Evolutionary conservation across 768 basidiomycete species (phyloP), one percentile per base, ranked within the genome.

Genomic region (Amanita thiersii): DNA sequence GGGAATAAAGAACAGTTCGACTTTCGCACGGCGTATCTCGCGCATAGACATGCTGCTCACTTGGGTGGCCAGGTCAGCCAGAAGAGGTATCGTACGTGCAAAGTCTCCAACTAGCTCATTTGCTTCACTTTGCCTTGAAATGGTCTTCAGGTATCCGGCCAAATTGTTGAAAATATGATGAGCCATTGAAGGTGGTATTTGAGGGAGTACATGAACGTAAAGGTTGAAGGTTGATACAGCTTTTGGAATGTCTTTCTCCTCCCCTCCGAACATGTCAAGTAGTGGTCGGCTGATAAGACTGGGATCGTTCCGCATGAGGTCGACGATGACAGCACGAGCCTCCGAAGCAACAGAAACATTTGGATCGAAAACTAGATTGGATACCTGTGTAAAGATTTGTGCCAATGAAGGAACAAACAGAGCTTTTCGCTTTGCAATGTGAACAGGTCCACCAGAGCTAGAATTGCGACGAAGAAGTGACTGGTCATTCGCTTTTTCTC

Each of bases 271-370:
- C 12, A 71, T 58, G 48, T 84, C 81, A 34, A 86, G 64, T 10
- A 77, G 58, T 14, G 81, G 74, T 7, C 83, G 72, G 9, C 73
- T 65, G 20, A 87, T 60, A n/a, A 86, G 62, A 11, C 67, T 66
- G 3, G 85, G 79, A 50, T 89, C 86, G 51, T 86, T 81, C 15
- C 84, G 72, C 75, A 87, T 79, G 35, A 81, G 57, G 45, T 84
- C 79, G 11, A 82, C 49, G 30, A 86, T 52, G 3, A 73, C 62
- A 19, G 66, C 66, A 31, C 77, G 71, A 15, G 85, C 77, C 2
- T 73, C 64, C 20, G 64, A 69, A 8, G 81, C 72, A 19, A 86
- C 68, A 3, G 57, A 51, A 45, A 75, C 63, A 53, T 78, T 70
- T 21, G 60, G 39, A 50, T 85, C 80, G 31, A 65, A 68, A 3